Conservation (phyloP, 352 stramenopile species). For the Phytopythium helicoides region DNA sequence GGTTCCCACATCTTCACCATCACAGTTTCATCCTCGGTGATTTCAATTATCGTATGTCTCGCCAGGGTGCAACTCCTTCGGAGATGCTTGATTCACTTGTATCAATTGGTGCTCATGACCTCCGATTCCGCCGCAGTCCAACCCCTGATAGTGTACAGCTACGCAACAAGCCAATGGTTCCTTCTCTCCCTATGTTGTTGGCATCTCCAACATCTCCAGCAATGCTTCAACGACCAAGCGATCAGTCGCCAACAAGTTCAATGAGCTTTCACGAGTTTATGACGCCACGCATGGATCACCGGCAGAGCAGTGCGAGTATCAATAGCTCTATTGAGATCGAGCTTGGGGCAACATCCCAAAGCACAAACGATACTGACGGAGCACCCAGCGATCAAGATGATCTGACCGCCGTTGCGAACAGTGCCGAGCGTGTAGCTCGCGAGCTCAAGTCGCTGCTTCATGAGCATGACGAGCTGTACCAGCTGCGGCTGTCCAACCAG, state of each 20-base stretch:
- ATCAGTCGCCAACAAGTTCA: constrained; percentile 24
- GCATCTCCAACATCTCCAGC: constrained; percentile 23
- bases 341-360: neutral
- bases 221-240: constrained; percentile 23
- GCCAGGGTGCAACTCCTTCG: constrained; percentile 34
- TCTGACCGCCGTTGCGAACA: constrained; percentile 2
- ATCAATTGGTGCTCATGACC: constrained; percentile 1
- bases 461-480: constrained; percentile 73
- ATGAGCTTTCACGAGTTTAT: constrained; percentile 44
- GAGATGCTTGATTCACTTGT: constrained; percentile 57
- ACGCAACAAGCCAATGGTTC: constrained; percentile 1
- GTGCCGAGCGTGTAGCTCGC: constrained; percentile 1
- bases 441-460: constrained; percentile 38
- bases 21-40: constrained; percentile 90
- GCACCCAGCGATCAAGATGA: constrained; percentile 1
- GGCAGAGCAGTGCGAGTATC: constrained; percentile 18
- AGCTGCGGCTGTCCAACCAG: constrained; percentile 57
- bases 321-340: constrained; percentile 3
- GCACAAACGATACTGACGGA: neutral
- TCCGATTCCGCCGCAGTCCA: neutral
- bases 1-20: constrained; percentile 76
- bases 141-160: neutral
- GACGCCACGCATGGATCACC: constrained; percentile 38
- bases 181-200: constrained; percentile 9
- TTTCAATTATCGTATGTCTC: constrained; percentile 83